These are phyloP conservation scores for Pythium chondricola DNA, from an alignment of 352 stramenopile genomes.

Conservation along the genomic window DNA sequence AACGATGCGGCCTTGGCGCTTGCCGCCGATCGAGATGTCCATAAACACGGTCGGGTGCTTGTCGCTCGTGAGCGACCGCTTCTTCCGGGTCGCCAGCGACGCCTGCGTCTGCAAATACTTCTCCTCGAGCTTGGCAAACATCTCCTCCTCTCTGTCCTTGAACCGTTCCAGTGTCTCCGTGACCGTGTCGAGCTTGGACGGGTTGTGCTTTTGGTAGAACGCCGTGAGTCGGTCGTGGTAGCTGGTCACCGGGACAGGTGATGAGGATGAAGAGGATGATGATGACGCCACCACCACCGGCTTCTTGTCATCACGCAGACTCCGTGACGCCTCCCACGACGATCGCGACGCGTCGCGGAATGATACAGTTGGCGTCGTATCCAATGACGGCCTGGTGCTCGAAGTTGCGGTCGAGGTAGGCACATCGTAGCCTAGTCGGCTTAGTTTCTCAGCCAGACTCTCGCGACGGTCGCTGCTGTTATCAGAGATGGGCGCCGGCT, in stretches of 20 bases:
- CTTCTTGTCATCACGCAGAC: conserved; percentile 16
- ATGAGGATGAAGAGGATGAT: too few species aligned
- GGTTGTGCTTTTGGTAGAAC: conserved; percentile 75
- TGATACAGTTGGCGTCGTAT: conserved; percentile 17
- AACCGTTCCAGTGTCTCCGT: conserved; percentile 54
- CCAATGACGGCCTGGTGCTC: too few species aligned
- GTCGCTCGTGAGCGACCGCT: conserved; percentile 38
- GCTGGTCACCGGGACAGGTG: not conserved
- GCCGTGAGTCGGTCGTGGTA: conserved; percentile 36
- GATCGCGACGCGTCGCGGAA: conserved; percentile 25
- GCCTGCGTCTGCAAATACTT: conserved; percentile 40
- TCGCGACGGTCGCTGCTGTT: conserved; percentile 3
- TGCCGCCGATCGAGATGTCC: conserved; percentile 87
- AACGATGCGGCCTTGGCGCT: conserved; percentile 85
- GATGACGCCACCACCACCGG: not conserved
- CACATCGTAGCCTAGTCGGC: conserved; percentile 50
- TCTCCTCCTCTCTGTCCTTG: conserved; percentile 48
- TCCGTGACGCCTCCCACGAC: conserved; percentile 21
- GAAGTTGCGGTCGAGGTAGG: not conserved
- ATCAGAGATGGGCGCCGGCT: too few species aligned
- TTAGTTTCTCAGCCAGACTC: conserved; percentile 38
- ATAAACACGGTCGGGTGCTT: conserved; percentile 92
- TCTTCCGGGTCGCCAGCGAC: conserved; percentile 39
- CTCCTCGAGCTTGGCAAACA: conserved; percentile 61
- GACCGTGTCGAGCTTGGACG: conserved; percentile 38